Percentiles rank a stretch among this genome's conserved stretches.
Conservation (phyloP, 345 rosid genomes). For the Syzygium jambos region DNA sequence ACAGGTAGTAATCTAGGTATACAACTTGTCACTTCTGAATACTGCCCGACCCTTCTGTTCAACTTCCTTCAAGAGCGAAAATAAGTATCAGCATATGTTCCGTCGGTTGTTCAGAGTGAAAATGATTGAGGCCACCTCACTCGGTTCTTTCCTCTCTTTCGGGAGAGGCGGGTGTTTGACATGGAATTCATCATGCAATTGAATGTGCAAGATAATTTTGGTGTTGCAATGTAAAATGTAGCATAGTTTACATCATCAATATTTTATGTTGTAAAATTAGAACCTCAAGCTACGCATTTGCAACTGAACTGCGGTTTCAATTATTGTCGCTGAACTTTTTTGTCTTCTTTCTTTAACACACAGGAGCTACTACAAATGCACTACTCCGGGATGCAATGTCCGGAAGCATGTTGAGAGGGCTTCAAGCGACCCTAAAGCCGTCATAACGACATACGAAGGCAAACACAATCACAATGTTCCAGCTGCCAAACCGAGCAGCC, state of each 20-base stretch:
- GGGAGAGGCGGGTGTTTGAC: neutral
- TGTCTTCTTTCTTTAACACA: neutral
- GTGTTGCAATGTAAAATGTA: neutral
- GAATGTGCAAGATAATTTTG: neutral
- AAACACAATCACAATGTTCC: slow-evolving; percentile 88
- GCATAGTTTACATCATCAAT: neutral
- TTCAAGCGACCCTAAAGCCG: slow-evolving; percentile 79
- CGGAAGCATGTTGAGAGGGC: slow-evolving; percentile 95
- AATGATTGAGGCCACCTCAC: neutral
- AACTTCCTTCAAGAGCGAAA: neutral
- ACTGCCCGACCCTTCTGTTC: neutral
- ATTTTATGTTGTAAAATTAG: neutral
- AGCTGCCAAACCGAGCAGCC: slow-evolving; percentile 45
- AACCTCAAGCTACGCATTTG: neutral
- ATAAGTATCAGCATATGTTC: neutral
- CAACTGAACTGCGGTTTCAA: neutral
- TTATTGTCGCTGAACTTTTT: neutral
- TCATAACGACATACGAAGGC: slow-evolving; percentile 89
- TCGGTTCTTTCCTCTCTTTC: neutral
- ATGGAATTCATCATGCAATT: neutral
- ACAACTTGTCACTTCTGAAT: neutral
- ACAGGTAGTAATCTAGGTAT: neutral
- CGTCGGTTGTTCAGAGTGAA: neutral
- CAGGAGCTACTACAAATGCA: slow-evolving; percentile 96
- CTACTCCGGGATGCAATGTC: slow-evolving; percentile 69